Evolutionary conservation across 2,329 filamentous ascomycete genomes (phyloP).

Genomic region (Xylariales sp.): DNA sequence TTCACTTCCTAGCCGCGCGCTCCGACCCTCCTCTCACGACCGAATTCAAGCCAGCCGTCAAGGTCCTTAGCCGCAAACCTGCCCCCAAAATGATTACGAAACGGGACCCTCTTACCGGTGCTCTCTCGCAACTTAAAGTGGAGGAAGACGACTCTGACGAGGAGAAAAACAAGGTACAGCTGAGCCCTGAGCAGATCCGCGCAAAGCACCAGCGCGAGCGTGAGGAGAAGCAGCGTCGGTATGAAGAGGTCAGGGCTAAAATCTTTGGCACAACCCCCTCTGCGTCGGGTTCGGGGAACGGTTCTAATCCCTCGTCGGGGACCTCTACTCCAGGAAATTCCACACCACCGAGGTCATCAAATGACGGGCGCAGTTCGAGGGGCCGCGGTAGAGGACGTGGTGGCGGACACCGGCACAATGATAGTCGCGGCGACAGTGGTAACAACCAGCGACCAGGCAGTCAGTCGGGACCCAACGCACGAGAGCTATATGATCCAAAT

Average conservation of each 20-base stretch:
- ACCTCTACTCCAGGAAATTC: conserved; percentile 71
- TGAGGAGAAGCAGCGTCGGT: conserved; percentile 90
- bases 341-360: conserved; percentile 65
- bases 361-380: conserved; percentile 61
- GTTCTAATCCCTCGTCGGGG: conserved; percentile 61
- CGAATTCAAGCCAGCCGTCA: conserved; percentile 84
- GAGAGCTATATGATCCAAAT: conserved; percentile 82
- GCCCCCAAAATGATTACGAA: conserved; percentile 68
- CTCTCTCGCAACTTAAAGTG: conserved; percentile 59
- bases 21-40: conserved; percentile 68
- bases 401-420: conserved; percentile 49
- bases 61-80: conserved; percentile 86
- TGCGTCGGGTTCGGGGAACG: conserved; percentile 35
- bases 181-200: conserved; percentile 80
- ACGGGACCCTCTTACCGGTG: conserved; percentile 64
- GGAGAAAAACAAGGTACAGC: conserved; percentile 69
- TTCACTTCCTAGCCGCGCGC: conserved; percentile 74
- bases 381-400: conserved; percentile 60
- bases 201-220: conserved; percentile 81
- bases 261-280: conserved; percentile 62
- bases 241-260: conserved; percentile 88
- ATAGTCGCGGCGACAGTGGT: conserved; percentile 40
- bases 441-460: conserved; percentile 47
- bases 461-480: conserved; percentile 53
- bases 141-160: conserved; percentile 74